These are phyloP conservation scores for Populus tremula DNA, from an alignment of 345 rosid genomes.

Conservation along the genomic window DNA sequence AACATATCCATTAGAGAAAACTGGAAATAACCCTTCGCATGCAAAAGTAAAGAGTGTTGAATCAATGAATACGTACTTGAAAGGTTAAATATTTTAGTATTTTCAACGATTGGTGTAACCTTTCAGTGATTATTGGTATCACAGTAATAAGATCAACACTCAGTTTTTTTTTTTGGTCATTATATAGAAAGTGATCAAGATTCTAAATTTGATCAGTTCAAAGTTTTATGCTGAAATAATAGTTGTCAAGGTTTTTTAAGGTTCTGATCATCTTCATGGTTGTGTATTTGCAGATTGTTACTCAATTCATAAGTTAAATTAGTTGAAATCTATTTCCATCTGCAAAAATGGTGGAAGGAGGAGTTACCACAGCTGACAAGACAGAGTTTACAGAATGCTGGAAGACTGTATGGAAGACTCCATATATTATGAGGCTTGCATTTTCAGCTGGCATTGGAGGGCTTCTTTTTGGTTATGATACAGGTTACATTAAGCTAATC, in stretches of 20 bases:
- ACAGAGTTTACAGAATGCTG: slow-evolving; percentile 83
- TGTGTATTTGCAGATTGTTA: background rate
- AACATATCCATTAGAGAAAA: background rate
- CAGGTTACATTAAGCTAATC: slow-evolving; percentile 37
- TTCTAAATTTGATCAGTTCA: background rate
- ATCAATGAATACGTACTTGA: no score
- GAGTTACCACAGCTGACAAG: slow-evolving; percentile 45
- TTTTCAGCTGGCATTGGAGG: slow-evolving; percentile 95
- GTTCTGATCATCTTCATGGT: background rate
- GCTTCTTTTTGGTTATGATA: slow-evolving; percentile 89
- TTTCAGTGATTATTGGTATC: no score
- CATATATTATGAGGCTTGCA: slow-evolving; percentile 80
- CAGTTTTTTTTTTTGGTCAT: background rate
- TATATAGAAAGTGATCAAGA: background rate
- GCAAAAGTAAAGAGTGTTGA: background rate
- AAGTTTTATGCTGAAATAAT: background rate
- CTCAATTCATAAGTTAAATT: background rate
- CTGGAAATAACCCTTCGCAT: background rate
- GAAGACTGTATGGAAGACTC: slow-evolving; percentile 59
- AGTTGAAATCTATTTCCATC: background rate
- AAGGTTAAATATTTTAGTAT: no score
- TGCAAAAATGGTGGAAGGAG: slow-evolving; percentile 71
- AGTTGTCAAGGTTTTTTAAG: background rate
- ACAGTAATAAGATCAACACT: background rate
- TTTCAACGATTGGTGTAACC: no score